phyloP scores from a whole-genome alignment of 2,329 filamentous ascomycete genomes.

The Talaromyces piceae region DNA sequence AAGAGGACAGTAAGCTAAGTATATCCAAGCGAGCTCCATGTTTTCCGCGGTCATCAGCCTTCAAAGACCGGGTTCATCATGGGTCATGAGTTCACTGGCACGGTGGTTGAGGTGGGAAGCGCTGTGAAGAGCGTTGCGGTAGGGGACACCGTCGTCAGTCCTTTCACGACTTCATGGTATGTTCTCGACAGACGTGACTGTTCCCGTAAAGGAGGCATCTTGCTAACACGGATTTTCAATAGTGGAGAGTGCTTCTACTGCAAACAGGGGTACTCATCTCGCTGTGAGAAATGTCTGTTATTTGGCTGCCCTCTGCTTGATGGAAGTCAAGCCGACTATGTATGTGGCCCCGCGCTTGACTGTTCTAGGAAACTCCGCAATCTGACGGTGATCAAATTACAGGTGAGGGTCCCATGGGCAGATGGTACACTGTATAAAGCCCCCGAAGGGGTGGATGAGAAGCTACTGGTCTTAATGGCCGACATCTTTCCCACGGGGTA shows the following conservation, averaged over 20 bases:
- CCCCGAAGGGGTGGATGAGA: slow-evolving; percentile 62
- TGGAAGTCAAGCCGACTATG: slow-evolving; percentile 75
- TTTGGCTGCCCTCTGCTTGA: slow-evolving; percentile 66
- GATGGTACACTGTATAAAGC: slow-evolving; percentile 74
- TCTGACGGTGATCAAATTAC: neutral
- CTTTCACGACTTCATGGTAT: slow-evolving; percentile 75
- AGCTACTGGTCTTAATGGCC: slow-evolving; percentile 76
- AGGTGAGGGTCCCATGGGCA: slow-evolving; percentile 65
- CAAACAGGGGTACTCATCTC: slow-evolving; percentile 64
- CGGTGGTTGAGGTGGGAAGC: slow-evolving; percentile 59
- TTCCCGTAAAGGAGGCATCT: neutral
- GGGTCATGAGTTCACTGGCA: slow-evolving; percentile 80
- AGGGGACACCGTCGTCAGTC: slow-evolving; percentile 73
- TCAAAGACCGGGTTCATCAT: slow-evolving; percentile 58
- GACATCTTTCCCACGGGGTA: slow-evolving; percentile 84
- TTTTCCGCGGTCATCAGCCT: slow-evolving; percentile 73
- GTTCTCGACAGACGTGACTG: slow-evolving; percentile 14
- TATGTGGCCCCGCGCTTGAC: slow-evolving; percentile 21
- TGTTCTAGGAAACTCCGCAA: neutral
- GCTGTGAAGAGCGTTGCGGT: slow-evolving; percentile 61
- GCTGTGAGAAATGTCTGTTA: slow-evolving; percentile 62
- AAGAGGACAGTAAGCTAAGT: neutral
- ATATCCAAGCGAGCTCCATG: slow-evolving; percentile 58
- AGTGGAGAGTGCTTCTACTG: slow-evolving; percentile 79
- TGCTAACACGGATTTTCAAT: neutral